These are phyloP conservation scores for Cladophialophora exuberans DNA, from an alignment of 2,329 filamentous ascomycete genomes.

Conservation along the genomic window DNA sequence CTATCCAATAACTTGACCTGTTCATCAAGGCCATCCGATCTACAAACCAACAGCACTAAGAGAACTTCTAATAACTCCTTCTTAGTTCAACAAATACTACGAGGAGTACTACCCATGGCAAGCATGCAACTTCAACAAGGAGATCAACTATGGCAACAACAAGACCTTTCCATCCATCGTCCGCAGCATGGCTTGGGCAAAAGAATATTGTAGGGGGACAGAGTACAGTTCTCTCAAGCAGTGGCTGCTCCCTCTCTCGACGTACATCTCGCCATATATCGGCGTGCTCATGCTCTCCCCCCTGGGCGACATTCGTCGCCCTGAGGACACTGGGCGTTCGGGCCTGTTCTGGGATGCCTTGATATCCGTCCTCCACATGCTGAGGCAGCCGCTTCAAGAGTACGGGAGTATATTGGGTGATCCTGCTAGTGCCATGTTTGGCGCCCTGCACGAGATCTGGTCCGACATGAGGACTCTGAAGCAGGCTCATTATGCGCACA, in stretches of 20 bases:
- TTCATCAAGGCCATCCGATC: too few species aligned
- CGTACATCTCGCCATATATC: background rate
- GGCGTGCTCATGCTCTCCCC: background rate
- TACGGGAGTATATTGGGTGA: slow-evolving; percentile 2
- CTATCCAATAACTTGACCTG: too few species aligned
- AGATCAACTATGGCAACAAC: background rate
- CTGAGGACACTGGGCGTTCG: too few species aligned
- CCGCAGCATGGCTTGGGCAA: background rate
- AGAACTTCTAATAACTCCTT: too few species aligned
- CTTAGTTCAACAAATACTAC: background rate
- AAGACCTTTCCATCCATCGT: background rate
- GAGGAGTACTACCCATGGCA: background rate
- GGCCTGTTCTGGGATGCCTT: background rate
- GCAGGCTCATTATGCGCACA: background rate
- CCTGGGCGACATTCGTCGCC: background rate
- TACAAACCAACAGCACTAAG: too few species aligned
- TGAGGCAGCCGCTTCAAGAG: background rate
- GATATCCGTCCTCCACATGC: background rate
- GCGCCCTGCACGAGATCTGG: slow-evolving; percentile 1
- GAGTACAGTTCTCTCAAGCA: background rate
- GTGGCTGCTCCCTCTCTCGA: background rate
- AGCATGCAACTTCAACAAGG: background rate
- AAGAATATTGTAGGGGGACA: background rate
- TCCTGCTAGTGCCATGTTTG: slow-evolving; percentile 3
- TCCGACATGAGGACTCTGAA: slow-evolving; percentile 1